Base-by-base conservation (phyloP, 202 grass and related monocot species). In the Thinopyrum obtusiflorum region DNA sequence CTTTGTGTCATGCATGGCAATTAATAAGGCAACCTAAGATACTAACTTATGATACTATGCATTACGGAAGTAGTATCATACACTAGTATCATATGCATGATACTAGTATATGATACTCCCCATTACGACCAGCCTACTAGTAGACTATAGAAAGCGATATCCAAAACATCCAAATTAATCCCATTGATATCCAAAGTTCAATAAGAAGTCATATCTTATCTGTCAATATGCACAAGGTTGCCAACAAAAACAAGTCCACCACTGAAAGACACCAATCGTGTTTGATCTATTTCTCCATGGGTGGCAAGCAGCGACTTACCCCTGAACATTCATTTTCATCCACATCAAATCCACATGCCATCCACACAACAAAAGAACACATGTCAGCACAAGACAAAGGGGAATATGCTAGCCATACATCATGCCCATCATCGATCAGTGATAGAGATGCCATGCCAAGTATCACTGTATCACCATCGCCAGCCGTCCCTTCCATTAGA, bases 401-500 rank as follows among this genome's bases (percentile, higher is more conserved):
- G 33, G 29, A 63, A 42, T 63, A 40, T 63, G 20, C 53, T 37
- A 18, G 13, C 2, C 4, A 35, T 35, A 6, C 53, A 25, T 36
- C 77, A 28, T 11, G 76, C 59, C 53, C 35, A 79, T 79, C 77
- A 1, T 64, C 59, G 2, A 64, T 20, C 23, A 71, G 17, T 18
- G 68, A 28, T 9, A 25, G 59, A 69, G 66, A 68, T 35, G 31
- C 65, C 1, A 68, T 5, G 65, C 20, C 9, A 23, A 26, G 21
- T 5, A 36, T 61, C 21, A 6, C 7, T 31, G 1, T 6, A 40
- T 65, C 35, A 3, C 72, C 46, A 32, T 55, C 78, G 11, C 61
- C 62, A 80, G 61, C 78, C 78, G 25, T 26, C 77, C 77, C 77
- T 79, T 79, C 35, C 14, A 7, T n/a, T n/a, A n/a, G n/a, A n/a